These are phyloP conservation scores for Metrosideros polymorpha DNA, from an alignment of 441 rosid genomes.

Conservation along the genomic window DNA sequence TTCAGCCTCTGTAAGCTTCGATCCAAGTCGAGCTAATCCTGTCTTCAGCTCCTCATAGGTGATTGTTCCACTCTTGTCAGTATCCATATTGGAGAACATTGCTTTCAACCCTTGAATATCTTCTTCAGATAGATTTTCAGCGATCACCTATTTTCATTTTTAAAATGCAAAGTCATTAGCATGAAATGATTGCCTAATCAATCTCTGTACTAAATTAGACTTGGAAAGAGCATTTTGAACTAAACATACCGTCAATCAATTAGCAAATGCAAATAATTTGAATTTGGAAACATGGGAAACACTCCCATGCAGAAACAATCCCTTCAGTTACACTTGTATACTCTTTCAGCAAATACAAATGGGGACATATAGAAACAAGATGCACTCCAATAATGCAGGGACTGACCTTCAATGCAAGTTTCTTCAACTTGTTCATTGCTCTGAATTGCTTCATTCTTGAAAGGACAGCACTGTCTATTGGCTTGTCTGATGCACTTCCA, in stretches of 20 bases:
- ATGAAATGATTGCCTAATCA: background rate
- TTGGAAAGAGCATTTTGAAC: background rate
- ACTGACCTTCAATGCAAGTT: constrained; percentile 52
- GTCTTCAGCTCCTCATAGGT: constrained; percentile 53
- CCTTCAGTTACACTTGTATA: background rate
- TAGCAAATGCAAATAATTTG: background rate
- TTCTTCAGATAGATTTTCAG: constrained; percentile 45
- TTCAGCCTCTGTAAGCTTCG: constrained; percentile 54
- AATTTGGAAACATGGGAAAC: background rate
- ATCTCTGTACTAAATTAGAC: background rate
- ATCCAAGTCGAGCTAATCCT: constrained; percentile 53
- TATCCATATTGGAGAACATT: constrained; percentile 52
- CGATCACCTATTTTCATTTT: constrained; percentile 30
- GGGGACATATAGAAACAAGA: background rate
- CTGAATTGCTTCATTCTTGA: constrained; percentile 71
- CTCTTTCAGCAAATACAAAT: background rate
- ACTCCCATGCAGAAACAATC: background rate
- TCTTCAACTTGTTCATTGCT: constrained; percentile 65
- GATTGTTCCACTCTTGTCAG: constrained; percentile 52
- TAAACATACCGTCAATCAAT: background rate
- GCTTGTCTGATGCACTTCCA: constrained; percentile 59
- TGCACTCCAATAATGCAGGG: background rate
- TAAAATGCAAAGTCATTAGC: background rate
- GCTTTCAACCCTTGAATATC: constrained; percentile 52
- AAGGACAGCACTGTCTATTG: constrained; percentile 58